These are phyloP conservation scores for Chlamydomonas urium DNA, from an alignment of 139 green algal species.

Conservation along the genomic window DNA sequence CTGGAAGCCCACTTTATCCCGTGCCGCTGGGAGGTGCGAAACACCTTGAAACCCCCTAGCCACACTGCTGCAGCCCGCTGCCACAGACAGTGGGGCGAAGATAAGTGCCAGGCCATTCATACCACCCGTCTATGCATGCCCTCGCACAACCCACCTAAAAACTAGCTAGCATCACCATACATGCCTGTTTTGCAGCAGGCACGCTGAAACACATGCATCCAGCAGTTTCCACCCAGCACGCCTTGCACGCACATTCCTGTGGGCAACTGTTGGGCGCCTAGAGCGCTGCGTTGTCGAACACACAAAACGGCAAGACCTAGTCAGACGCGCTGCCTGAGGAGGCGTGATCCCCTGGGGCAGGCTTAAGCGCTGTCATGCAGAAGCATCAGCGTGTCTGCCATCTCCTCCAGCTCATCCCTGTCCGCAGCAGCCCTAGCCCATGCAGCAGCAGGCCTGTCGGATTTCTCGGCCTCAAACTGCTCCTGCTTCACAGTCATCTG, in stretches of 20 bases:
- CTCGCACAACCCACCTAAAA: no score
- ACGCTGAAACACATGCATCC: neutral
- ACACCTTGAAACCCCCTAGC: no score
- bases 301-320: neutral
- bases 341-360: no score
- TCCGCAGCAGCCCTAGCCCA: neutral
- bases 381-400: slow-evolving; percentile 57
- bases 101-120: no score
- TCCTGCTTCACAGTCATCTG: neutral
- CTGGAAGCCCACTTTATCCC: no score
- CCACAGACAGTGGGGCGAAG: no score
- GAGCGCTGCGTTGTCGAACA: neutral
- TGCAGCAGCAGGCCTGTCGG: slow-evolving; percentile 39
- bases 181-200: neutral
- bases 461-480: neutral
- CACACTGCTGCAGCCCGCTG: no score
- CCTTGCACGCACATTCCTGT: neutral
- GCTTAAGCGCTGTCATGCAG: slow-evolving; percentile 59
- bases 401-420: slow-evolving; percentile 56
- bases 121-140: no score
- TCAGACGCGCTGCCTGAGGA: neutral
- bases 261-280: neutral
- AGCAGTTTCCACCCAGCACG: neutral
- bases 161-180: no score
- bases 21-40: no score